Base-by-base conservation (phyloP, 306 rosid species). In the Vachellia collinsii region DNA sequence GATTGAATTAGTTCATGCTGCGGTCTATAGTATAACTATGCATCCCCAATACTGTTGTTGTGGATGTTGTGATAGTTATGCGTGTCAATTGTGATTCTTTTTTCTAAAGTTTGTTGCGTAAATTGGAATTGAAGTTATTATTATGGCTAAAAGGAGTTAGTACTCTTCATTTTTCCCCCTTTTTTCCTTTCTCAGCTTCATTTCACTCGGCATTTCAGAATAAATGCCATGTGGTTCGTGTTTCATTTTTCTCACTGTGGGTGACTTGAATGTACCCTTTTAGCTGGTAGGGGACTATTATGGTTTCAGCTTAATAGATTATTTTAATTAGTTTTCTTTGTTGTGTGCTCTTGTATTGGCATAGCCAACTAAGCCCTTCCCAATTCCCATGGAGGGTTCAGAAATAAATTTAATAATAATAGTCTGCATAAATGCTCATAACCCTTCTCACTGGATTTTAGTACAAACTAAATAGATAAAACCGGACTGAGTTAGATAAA, bases 21-120 rank as follows among this genome's bases (percentile, higher is more conserved):
- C 11, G 5, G 16, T 59, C 36, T 23, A 29, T 29, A 22, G 12
- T 22, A 63, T 61, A 12, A 13, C 3, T 6, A 46, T 46, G 50
- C 47, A 62, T 46, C 38, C 13, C 5, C 20, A 11, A 11, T 36
- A 34, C 36, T 63, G 12, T 63, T 19, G 14, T 14, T 23, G 46
- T 19, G 29, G 7, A 54, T 78, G 36, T 29, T 16, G 1, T 14
- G 41, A 25, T 41, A 54, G 44, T 39, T 6, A 22, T 11, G 25
- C 64, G 5, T 20, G 29, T 63, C 17, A 20, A 72, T 68, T 47
- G 11, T 42, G 22, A 63, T 77, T 58, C 65, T n/a, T 72, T 70
- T 63, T 82, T 48, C 39, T 37, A 59, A 37, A 77, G 10, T 59
- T 59, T 59, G 65, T 77, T 22, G 20, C 20, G 51, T 14, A 11